These are phyloP conservation scores for Musa schizocarpa DNA, from an alignment of 176 grass and related monocot genomes.

Conservation along the genomic window DNA sequence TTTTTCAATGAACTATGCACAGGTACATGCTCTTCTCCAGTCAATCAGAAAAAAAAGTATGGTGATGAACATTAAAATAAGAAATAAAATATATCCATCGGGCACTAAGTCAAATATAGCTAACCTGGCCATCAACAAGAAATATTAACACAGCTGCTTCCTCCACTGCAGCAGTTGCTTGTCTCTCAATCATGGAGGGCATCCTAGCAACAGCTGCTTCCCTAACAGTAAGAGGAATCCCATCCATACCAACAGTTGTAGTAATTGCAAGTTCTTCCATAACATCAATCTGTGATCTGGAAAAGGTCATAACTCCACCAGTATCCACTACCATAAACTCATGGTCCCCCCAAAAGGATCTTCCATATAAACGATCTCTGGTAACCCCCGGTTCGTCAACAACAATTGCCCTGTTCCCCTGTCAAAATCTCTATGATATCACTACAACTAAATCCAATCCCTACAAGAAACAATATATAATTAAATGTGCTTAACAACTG, in stretches of 20 bases:
- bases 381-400: constrained; percentile 96
- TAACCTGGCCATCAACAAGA: constrained; percentile 85
- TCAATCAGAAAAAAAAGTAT: no score
- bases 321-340: constrained; percentile 96
- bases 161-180: constrained; percentile 78
- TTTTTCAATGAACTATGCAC: no score
- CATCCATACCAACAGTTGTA: constrained; percentile 88
- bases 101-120: not conserved
- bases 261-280: constrained; percentile 90
- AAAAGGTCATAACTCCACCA: constrained; percentile 76
- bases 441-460: not conserved
- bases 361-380: constrained; percentile 72
- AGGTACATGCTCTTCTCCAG: no score
- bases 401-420: constrained; percentile 86
- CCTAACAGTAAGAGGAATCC: constrained; percentile 72
- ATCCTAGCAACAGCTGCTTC: constrained; percentile 87
- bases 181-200: constrained; percentile 94
- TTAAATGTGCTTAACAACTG: not conserved
- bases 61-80: no score
- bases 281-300: constrained; percentile 66
- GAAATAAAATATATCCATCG: no score
- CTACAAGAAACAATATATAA: not conserved
- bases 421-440: not conserved
- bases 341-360: constrained; percentile 62
- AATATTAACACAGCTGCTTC: constrained; percentile 72